These are phyloP conservation scores for Gracilaria caudata DNA, from an alignment of 23 red algal genomes.

Conservation along the genomic window DNA sequence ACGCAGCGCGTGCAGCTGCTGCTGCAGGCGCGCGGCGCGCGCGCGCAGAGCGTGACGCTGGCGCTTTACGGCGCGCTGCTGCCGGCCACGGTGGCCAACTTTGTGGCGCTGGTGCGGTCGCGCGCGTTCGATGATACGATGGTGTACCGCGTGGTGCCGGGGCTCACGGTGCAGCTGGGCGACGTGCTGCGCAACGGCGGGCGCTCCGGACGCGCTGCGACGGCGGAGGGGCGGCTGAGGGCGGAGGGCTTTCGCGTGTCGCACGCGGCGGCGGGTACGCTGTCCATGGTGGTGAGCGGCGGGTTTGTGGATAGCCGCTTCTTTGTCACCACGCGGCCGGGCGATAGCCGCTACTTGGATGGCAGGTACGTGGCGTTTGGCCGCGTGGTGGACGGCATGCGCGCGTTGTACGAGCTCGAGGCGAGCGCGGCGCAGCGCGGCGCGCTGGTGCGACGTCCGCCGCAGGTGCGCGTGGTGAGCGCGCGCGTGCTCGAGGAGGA, in stretches of 20 bases:
- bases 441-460: background rate
- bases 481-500: background rate
- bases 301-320: constrained; percentile 71
- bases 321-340: constrained; percentile 54
- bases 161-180: constrained; percentile 76
- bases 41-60: constrained; percentile 60
- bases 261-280: constrained; percentile 53
- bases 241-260: constrained; percentile 39
- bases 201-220: constrained; percentile 23
- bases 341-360: constrained; percentile 85
- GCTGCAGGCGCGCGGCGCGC: constrained; percentile 4
- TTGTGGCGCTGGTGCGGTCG: constrained; percentile 18
- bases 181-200: constrained; percentile 72
- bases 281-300: constrained; percentile 60
- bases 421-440: background rate
- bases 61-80: constrained; percentile 76
- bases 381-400: constrained; percentile 77
- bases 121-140: constrained; percentile 46
- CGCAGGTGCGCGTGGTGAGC: background rate
- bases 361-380: constrained; percentile 88
- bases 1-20: constrained; percentile 74
- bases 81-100: constrained; percentile 74
- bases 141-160: constrained; percentile 74
- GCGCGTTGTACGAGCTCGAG: constrained; percentile 69
- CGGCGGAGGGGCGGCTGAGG: background rate